phyloP scores from a whole-genome alignment of 2,329 filamentous ascomycete genomes.

The Botryotinia globosa region DNA sequence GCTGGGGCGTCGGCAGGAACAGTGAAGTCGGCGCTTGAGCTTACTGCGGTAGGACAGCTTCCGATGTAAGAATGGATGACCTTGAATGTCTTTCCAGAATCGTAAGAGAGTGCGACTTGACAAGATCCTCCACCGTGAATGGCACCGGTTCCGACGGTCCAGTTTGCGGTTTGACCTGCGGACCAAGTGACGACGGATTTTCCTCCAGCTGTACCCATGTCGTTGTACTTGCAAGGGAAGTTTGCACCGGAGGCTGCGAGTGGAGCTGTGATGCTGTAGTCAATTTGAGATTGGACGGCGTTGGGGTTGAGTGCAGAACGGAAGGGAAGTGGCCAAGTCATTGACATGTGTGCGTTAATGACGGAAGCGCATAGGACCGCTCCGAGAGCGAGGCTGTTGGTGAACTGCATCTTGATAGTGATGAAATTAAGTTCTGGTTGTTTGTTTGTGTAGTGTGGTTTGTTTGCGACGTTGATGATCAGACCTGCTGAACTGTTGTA shows the following conservation, averaged over 20 bases:
- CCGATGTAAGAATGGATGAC: constrained; percentile 53
- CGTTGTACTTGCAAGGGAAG: constrained; percentile 34
- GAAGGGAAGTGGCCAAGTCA: constrained; percentile 25
- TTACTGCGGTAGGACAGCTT: constrained; percentile 5
- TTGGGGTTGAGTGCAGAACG: constrained; percentile 21
- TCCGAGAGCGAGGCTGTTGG: not conserved
- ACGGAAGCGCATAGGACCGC: not conserved
- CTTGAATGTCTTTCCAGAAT: constrained; percentile 54
- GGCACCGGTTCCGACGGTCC: constrained; percentile 49
- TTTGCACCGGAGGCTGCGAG: constrained; percentile 14
- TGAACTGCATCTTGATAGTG: constrained; percentile 13
- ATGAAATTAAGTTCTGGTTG: not conserved
- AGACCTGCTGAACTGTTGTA: constrained; percentile 16
- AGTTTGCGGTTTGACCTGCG: constrained; percentile 49
- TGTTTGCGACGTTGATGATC: not conserved
- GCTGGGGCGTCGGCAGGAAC: constrained; percentile 19
- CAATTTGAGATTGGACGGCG: not conserved
- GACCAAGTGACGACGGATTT: constrained; percentile 44
- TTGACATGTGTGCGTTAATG: constrained; percentile 24
- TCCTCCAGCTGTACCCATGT: constrained; percentile 32
- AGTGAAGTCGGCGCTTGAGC: constrained; percentile 5
- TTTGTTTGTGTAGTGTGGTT: not conserved
- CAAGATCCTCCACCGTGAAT: constrained; percentile 57
- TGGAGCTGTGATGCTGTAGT: constrained; percentile 26
- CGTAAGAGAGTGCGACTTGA: constrained; percentile 58